Evolutionary conservation across 371 early-diverging fungal species (phyloP).

Genomic region (Haplosporangium sp.): DNA sequence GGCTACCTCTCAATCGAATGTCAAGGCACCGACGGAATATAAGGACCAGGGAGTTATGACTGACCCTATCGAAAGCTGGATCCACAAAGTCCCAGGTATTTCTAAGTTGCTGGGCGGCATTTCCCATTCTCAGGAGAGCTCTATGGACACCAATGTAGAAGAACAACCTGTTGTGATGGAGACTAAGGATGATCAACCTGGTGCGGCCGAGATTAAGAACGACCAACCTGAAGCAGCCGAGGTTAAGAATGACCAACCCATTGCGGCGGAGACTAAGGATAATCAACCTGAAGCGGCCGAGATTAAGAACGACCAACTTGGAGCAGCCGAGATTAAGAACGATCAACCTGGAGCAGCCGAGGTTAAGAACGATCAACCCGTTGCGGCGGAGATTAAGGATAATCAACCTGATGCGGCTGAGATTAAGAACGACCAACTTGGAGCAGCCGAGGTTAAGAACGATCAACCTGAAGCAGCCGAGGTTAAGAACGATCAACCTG

Average conservation of each 20-base stretch:
- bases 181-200: neutral
- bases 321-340: too few relatives aligned
- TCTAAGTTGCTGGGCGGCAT: neutral
- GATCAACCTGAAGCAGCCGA: neutral
- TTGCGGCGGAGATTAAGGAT: too few relatives aligned
- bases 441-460: too few relatives aligned
- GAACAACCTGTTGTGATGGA: neutral
- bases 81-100: slow-evolving; percentile 46
- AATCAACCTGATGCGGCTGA: too few relatives aligned
- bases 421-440: too few relatives aligned
- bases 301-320: too few relatives aligned
- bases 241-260: too few relatives aligned
- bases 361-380: neutral
- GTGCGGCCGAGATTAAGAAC: neutral
- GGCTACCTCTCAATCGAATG: slow-evolving; percentile 22
- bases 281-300: too few relatives aligned
- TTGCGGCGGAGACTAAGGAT: too few relatives aligned
- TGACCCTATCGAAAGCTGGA: slow-evolving; percentile 54
- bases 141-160: too few relatives aligned
- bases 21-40: slow-evolving; percentile 27
- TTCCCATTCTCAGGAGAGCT: neutral
- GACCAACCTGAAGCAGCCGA: neutral
- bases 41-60: slow-evolving; percentile 54
- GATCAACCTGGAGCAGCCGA: too few relatives aligned
- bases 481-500: neutral